Evolutionary conservation across 768 basidiomycete species (phyloP).

Genomic region (Naganishia antarctica): DNA sequence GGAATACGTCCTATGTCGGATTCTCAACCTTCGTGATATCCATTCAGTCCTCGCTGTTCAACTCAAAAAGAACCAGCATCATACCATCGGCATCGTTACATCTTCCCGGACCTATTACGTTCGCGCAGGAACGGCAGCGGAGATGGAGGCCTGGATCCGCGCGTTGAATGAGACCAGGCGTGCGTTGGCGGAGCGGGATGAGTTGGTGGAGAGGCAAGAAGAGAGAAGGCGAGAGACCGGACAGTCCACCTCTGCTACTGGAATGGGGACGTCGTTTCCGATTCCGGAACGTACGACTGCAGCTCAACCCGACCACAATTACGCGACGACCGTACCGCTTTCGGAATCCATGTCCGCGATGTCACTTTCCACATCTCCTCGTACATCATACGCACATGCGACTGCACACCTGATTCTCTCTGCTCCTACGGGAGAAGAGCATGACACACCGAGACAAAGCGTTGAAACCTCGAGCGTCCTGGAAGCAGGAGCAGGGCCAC

Average conservation of each 20-base stretch:
- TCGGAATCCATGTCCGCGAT: conserved; percentile 9
- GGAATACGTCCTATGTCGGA: conserved; percentile 84
- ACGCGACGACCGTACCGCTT: not conserved
- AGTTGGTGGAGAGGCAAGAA: conserved; percentile 32
- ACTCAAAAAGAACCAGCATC: conserved; percentile 73
- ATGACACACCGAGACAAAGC: not conserved
- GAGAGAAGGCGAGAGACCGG: conserved; percentile 13
- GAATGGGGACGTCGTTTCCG: not conserved
- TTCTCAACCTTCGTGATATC: conserved; percentile 79
- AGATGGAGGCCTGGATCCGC: conserved; percentile 74
- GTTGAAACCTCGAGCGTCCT: not conserved
- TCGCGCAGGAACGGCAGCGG: conserved; percentile 66
- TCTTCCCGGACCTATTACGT: conserved; percentile 85
- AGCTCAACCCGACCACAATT: not conserved
- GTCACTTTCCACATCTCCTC: not conserved
- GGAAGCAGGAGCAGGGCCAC: not conserved
- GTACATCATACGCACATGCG: not conserved
- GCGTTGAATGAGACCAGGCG: conserved; percentile 74
- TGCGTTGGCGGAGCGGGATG: conserved; percentile 53
- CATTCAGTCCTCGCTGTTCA: conserved; percentile 82
- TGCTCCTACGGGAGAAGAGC: not conserved
- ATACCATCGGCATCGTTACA: conserved; percentile 88
- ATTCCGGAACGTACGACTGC: not conserved
- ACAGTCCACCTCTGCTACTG: not conserved
- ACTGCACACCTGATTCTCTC: conserved; percentile 4